Evolutionary conservation across 2,329 filamentous ascomycete genomes (phyloP).

Genomic region (Exutisphaerella laricina): DNA sequence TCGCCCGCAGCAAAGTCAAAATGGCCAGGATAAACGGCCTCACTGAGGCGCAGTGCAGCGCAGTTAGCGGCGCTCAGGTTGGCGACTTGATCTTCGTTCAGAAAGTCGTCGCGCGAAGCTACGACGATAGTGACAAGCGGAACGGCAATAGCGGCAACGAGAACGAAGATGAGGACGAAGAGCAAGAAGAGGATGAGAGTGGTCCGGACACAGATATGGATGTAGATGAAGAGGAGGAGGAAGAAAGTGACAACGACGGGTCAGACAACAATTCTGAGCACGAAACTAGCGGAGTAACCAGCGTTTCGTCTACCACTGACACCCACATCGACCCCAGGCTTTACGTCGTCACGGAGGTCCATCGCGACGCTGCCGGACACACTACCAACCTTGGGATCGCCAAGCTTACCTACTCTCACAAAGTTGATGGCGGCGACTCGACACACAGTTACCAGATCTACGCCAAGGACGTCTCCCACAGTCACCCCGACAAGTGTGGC

Average conservation of each 20-base stretch:
- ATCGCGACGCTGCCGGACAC: slow-evolving; percentile 7
- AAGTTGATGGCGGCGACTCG: slow-evolving; percentile 1
- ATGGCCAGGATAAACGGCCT: slow-evolving; percentile 21
- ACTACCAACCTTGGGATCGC: slow-evolving; percentile 16
- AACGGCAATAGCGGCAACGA: not conserved
- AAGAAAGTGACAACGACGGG: slow-evolving; percentile 4
- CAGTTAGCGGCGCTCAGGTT: slow-evolving; percentile 12
- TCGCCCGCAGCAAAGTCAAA: not conserved
- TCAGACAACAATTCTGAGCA: slow-evolving; percentile 8
- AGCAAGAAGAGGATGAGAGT: slow-evolving; percentile 8
- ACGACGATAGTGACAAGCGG: not conserved
- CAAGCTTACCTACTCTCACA: slow-evolving; percentile 12
- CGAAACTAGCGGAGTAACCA: not conserved
- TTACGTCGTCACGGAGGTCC: slow-evolving; percentile 14
- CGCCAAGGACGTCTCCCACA: slow-evolving; percentile 15
- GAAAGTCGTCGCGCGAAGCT: not conserved
- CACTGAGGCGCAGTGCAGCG: slow-evolving; percentile 12
- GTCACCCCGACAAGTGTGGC: slow-evolving; percentile 4
- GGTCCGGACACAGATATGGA: slow-evolving; percentile 9
- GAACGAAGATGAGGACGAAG: slow-evolving; percentile 12
- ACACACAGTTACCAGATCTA: slow-evolving; percentile 23
- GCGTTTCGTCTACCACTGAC: not conserved
- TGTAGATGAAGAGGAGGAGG: slow-evolving; percentile 5
- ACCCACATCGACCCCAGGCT: slow-evolving; percentile 8
- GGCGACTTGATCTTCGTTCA: slow-evolving; percentile 21